Base-by-base conservation (phyloP, 2,329 filamentous ascomycete species). In the Pseudogymnoascus sp. region DNA sequence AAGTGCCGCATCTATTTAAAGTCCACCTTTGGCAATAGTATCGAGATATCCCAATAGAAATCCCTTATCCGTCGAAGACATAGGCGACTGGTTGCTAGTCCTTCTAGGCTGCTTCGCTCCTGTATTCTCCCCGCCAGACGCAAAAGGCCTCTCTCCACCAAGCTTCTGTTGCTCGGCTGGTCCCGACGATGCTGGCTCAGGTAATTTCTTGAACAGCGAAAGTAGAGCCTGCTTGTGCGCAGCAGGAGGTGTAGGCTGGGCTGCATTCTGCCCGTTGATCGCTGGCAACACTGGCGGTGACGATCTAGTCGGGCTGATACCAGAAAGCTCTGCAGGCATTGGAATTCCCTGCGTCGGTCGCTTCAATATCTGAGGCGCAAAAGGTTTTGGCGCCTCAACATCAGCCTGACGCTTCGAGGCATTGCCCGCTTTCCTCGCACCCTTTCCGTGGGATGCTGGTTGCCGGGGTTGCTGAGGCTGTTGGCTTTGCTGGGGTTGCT, bases 1-100 rank as follows among this genome's bases (percentile, higher is more conserved):
- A 33, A 54, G 29, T 33, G 26, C 29, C 26, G 33, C 33, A 54
- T 21, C n/a, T 17, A 11, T 5, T 7, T 54, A 54, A 54, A 54
- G 47, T 7, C 47, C 47, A 9, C 47, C 47, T 35, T 63, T 72
- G 39, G 69, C 66, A 54, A 72, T 65, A 62, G 78, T 78, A 65
- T 90, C 84, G 68, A 95, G 75, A 70, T 91, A 94, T 8, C 83
- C 87, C 59, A 94, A 78, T 70, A 95, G 75, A 68, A 94, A 94
- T 13, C 80, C 86, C 70, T 89, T 87, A 67, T 94, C 86, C 0
- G 84, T 87, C 0, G 88, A 83, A 3, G 86, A 88, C 47, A 85
- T 84, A 10, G 82, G 77, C 33, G 79, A 78, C 68, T 81, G 77
- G 64, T 78, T 82, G 15, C 77, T 77, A 9, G 79, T 76, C 40